Evolutionary conservation across 768 basidiomycete genomes (phyloP).

Genomic region (Lentinula guzmanii): DNA sequence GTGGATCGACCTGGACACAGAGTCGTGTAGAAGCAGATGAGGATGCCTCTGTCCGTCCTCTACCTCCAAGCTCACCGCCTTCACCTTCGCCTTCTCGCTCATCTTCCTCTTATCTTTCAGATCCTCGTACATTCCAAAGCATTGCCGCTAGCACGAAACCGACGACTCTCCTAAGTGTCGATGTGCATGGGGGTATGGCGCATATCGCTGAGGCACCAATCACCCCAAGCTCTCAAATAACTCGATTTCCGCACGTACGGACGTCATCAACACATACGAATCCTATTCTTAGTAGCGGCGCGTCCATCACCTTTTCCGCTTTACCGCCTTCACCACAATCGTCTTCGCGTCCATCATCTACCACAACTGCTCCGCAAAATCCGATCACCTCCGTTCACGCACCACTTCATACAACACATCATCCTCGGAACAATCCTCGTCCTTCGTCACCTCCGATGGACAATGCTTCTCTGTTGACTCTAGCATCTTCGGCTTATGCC

Average conservation of each 20-base stretch:
- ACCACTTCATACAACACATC: constrained; percentile 85
- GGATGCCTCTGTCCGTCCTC: constrained; percentile 85
- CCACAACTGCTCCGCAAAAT: constrained; percentile 4
- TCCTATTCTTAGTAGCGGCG: constrained; percentile 37
- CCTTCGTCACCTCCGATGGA: constrained; percentile 88
- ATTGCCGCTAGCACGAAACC: constrained; percentile 90
- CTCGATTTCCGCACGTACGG: constrained; percentile 56
- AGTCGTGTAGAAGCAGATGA: constrained; percentile 85
- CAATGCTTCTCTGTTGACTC: constrained; percentile 88
- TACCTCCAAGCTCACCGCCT: constrained; percentile 84
- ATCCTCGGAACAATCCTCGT: constrained; percentile 93
- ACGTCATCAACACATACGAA: constrained; percentile 48
- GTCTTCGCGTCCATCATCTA: constrained; percentile 37
- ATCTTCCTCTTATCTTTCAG: constrained; percentile 78
- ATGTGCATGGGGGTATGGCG: constrained; percentile 75
- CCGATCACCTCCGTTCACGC: constrained; percentile 55
- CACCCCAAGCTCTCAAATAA: constrained; percentile 47
- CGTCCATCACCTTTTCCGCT: constrained; percentile 71
- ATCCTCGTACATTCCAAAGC: constrained; percentile 76
- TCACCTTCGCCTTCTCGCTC: constrained; percentile 83
- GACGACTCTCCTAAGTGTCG: constrained; percentile 89
- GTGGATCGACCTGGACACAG: constrained; percentile 78
- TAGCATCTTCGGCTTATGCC: constrained; percentile 91
- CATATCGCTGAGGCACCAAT: constrained; percentile 85
- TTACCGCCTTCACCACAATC: constrained; percentile 46